These are phyloP conservation scores for Panellus pusillus DNA, from an alignment of 768 basidiomycete genomes.

Conservation along the genomic window DNA sequence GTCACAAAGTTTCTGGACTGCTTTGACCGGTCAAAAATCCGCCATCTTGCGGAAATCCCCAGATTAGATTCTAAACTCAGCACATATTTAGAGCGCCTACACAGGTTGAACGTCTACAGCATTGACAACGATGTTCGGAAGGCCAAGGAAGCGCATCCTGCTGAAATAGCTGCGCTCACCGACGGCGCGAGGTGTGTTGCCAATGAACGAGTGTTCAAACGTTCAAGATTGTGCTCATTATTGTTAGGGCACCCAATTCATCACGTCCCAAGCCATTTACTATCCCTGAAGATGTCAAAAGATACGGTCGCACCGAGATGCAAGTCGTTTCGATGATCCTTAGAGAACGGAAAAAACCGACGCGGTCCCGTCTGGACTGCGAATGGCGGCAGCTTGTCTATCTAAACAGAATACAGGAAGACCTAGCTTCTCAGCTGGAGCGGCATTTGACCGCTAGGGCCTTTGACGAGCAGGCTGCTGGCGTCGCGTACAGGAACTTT, in stretches of 20 bases:
- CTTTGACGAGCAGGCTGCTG: background rate
- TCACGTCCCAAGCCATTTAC: background rate
- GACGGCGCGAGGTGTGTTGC: too few species aligned
- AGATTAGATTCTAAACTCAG: too few species aligned
- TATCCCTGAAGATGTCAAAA: background rate
- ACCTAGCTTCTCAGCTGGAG: background rate
- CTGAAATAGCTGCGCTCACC: too few species aligned
- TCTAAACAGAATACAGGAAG: background rate
- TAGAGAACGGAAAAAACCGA: background rate
- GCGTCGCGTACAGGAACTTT: background rate
- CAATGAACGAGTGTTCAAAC: too few species aligned
- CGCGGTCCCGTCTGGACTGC: background rate
- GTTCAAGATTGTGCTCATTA: too few species aligned
- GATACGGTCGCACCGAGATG: background rate
- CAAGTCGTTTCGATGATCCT: background rate
- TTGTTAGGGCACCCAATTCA: background rate
- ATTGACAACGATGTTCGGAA: too few species aligned
- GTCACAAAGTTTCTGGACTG: too few species aligned
- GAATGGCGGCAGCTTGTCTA: background rate
- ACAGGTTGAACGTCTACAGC: too few species aligned
- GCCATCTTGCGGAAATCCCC: too few species aligned
- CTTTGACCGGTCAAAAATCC: too few species aligned
- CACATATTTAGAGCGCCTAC: too few species aligned
- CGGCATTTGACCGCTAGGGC: background rate
- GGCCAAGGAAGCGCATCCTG: too few species aligned